phyloP scores from a whole-genome alignment of 2,329 filamentous ascomycete genomes.

The Monosporascus ibericus region DNA sequence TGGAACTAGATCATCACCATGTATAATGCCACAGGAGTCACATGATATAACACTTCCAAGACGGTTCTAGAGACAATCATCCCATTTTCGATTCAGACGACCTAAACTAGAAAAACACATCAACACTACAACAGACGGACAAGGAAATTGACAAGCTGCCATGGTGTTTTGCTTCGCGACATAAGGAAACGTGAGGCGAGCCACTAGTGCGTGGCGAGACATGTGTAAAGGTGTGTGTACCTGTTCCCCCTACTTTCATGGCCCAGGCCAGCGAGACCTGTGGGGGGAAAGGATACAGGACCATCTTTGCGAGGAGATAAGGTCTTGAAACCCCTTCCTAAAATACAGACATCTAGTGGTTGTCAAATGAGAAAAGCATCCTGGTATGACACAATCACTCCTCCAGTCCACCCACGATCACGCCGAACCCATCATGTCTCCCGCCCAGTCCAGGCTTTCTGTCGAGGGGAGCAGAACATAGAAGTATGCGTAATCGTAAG shows the following conservation, averaged over 20 bases:
- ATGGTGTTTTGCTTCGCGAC: slow-evolving; percentile 18
- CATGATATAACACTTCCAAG: background rate
- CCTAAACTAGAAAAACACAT: slow-evolving; percentile 21
- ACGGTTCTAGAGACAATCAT: slow-evolving; percentile 17
- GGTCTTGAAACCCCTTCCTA: slow-evolving; percentile 17
- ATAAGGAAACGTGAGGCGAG: slow-evolving; percentile 24
- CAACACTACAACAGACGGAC: slow-evolving; percentile 17
- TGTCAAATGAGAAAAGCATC: slow-evolving; percentile 7
- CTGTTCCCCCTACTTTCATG: slow-evolving; percentile 9
- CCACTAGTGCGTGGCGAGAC: slow-evolving; percentile 22
- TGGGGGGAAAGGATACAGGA: slow-evolving; percentile 2
- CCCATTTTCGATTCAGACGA: slow-evolving; percentile 19
- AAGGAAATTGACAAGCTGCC: slow-evolving; percentile 19
- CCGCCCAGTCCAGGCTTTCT: slow-evolving; percentile 25
- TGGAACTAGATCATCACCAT: too few species aligned
- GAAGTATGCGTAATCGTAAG: slow-evolving; percentile 19
- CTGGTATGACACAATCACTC: slow-evolving; percentile 21
- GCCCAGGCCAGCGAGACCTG: slow-evolving; percentile 15
- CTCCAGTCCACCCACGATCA: slow-evolving; percentile 20
- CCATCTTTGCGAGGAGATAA: slow-evolving; percentile 2
- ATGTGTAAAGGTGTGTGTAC: slow-evolving; percentile 17
- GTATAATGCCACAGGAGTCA: too few species aligned
- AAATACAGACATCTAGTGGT: slow-evolving; percentile 29
- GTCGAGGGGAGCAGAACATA: slow-evolving; percentile 13
- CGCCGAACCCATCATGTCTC: slow-evolving; percentile 15